Percentiles rank a stretch among this genome's conserved stretches.
phyloP scores from a whole-genome alignment of 192 early-diverging fungal species.

The Linnemannia schmuckeri region DNA sequence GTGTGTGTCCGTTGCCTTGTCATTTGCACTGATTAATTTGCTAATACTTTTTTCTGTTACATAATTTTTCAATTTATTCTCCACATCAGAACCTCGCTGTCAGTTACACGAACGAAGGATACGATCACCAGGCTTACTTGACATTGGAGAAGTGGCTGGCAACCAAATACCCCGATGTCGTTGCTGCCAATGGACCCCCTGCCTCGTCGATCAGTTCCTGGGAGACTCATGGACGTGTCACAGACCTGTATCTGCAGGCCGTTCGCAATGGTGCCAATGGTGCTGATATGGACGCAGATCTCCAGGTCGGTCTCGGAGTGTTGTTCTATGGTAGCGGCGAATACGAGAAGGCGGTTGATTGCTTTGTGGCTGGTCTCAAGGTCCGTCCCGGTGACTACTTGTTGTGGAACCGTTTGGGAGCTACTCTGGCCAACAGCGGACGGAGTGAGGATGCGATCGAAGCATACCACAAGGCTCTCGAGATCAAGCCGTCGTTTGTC shows the following conservation, averaged over 20 bases:
- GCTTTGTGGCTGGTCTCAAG: slow-evolving; percentile 92
- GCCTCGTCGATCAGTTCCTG: slow-evolving; percentile 59
- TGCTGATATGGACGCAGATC: slow-evolving; percentile 84
- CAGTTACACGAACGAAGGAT: slow-evolving; percentile 97
- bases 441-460: slow-evolving; percentile 86
- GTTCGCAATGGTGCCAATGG: slow-evolving; percentile 72
- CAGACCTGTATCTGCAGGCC: slow-evolving; percentile 85
- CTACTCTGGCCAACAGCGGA: slow-evolving; percentile 93
- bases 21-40: background rate
- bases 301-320: slow-evolving; percentile 96
- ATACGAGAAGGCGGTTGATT: slow-evolving; percentile 97
- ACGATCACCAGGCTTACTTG: slow-evolving; percentile 89
- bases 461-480: slow-evolving; percentile 94
- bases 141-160: slow-evolving; percentile 92
- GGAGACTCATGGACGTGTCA: slow-evolving; percentile 75
- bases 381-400: slow-evolving; percentile 90
- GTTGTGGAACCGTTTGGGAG: slow-evolving; percentile 97
- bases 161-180: slow-evolving; percentile 76
- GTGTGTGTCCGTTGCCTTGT: background rate
- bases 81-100: slow-evolving; percentile 79
- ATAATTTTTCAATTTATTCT: slow-evolving; percentile 13
- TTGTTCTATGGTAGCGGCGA: slow-evolving; percentile 93
- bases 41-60: background rate
- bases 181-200: slow-evolving; percentile 44
- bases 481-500: slow-evolving; percentile 94